Conservation (phyloP, 768 basidiomycete genomes). For the Termitomyces sp. region DNA sequence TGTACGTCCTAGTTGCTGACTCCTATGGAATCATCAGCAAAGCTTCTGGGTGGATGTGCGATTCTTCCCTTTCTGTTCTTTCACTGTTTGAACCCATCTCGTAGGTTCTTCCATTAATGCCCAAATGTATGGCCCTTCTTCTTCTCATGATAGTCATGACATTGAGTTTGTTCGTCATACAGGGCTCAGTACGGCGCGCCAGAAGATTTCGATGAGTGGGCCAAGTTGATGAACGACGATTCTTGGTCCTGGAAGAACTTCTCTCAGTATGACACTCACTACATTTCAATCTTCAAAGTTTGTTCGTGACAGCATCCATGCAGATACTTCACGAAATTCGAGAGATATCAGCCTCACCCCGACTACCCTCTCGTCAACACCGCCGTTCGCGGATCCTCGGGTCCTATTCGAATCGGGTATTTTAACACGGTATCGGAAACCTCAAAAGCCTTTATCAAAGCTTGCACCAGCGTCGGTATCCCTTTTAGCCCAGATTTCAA, state of each 20-base stretch:
- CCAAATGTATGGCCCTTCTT: conserved; percentile 27
- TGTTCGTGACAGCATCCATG: not conserved
- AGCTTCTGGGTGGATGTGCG: conserved; percentile 66
- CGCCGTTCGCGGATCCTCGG: conserved; percentile 39
- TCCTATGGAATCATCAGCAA: conserved; percentile 32
- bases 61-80: conserved; percentile 6
- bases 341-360: conserved; percentile 47
- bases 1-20: not conserved
- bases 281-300: not conserved
- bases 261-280: conserved; percentile 26
- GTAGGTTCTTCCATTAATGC: conserved; percentile 66
- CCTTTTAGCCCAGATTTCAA: conserved; percentile 60
- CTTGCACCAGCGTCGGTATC: conserved; percentile 49
- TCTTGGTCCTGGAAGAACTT: conserved; percentile 61
- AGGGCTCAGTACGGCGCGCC: conserved; percentile 66
- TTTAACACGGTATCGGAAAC: conserved; percentile 39
- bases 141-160: not conserved
- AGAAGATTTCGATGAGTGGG: conserved; percentile 70
- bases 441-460: conserved; percentile 48
- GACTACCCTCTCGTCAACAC: conserved; percentile 46
- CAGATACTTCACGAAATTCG: conserved; percentile 68
- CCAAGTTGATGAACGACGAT: conserved; percentile 42
- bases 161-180: not conserved
- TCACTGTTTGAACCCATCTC: not conserved
- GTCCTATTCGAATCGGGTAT: conserved; percentile 59